Evolutionary conservation across 2,329 filamentous ascomycete species (phyloP).

Genomic region (Chaetothyriales sp.): DNA sequence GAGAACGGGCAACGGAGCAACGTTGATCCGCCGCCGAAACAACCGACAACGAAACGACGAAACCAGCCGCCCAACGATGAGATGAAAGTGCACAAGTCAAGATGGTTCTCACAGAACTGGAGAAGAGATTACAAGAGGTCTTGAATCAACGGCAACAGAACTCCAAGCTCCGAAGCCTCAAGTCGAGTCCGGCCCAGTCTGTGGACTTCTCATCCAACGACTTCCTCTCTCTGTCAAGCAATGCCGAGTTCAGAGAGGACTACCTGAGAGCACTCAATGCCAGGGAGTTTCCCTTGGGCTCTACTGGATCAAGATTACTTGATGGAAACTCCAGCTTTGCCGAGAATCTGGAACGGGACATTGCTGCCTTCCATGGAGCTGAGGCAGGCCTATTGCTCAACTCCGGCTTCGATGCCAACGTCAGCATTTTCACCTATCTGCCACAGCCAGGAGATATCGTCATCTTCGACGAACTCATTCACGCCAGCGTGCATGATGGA

Average conservation of each 20-base stretch:
- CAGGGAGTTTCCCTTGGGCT: conserved; percentile 33
- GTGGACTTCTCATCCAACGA: conserved; percentile 52
- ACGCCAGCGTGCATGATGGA: conserved; percentile 65
- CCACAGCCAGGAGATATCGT: conserved; percentile 48
- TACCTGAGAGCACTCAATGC: conserved; percentile 34
- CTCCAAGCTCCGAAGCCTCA: conserved; percentile 33
- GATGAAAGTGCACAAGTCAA: neutral
- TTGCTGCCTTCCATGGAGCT: conserved; percentile 46
- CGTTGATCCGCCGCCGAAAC: too few species aligned
- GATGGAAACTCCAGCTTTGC: conserved; percentile 50
- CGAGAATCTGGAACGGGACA: conserved; percentile 41
- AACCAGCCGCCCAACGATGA: too few species aligned
- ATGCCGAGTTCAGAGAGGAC: conserved; percentile 29
- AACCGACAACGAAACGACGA: too few species aligned
- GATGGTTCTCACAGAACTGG: conserved; percentile 3
- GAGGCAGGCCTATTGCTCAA: conserved; percentile 45
- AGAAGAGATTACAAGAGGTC: conserved; percentile 8
- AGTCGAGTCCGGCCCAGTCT: conserved; percentile 27
- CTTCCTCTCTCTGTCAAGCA: conserved; percentile 44
- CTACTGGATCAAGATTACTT: conserved; percentile 46
- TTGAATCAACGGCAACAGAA: conserved; percentile 28
- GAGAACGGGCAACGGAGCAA: too few species aligned
- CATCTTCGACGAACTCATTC: conserved; percentile 59
- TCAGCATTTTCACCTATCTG: conserved; percentile 45
- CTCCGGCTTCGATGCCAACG: conserved; percentile 53